Evolutionary conservation across 148 eudicot genomes (phyloP).

Genomic region (Oxyria digyna): DNA sequence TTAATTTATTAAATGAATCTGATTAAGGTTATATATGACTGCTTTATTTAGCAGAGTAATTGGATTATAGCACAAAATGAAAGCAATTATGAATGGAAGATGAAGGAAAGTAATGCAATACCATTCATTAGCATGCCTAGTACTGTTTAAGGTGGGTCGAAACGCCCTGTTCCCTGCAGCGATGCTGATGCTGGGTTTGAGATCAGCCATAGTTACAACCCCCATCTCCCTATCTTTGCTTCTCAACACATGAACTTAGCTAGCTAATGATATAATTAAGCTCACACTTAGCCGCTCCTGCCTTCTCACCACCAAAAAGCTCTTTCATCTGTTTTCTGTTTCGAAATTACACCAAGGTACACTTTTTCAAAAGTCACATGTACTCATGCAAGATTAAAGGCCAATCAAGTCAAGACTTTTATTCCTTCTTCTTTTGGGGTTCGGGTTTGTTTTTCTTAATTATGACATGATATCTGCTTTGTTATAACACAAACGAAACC

Average conservation of each 20-base stretch:
- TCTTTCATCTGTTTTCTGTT: background rate
- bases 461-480: background rate
- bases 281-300: background rate
- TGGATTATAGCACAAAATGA: background rate
- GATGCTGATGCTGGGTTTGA: background rate
- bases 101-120: background rate
- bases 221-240: background rate
- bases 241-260: background rate
- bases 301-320: background rate
- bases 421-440: background rate
- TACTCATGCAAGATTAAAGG: background rate
- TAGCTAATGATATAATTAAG: no score
- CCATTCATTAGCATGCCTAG: slow-evolving; percentile 6
- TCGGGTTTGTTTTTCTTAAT: background rate
- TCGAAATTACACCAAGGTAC: background rate
- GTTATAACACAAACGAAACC: no score
- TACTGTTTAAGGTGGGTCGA: background rate
- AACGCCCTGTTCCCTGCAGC: background rate
- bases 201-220: background rate
- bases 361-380: no score
- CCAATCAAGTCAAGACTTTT: background rate
- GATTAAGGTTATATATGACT: no score
- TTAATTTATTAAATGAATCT: no score
- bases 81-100: background rate
- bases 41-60: background rate